Base-by-base conservation (phyloP, 2,329 filamentous ascomycete genomes). In the Coniella vitis region DNA sequence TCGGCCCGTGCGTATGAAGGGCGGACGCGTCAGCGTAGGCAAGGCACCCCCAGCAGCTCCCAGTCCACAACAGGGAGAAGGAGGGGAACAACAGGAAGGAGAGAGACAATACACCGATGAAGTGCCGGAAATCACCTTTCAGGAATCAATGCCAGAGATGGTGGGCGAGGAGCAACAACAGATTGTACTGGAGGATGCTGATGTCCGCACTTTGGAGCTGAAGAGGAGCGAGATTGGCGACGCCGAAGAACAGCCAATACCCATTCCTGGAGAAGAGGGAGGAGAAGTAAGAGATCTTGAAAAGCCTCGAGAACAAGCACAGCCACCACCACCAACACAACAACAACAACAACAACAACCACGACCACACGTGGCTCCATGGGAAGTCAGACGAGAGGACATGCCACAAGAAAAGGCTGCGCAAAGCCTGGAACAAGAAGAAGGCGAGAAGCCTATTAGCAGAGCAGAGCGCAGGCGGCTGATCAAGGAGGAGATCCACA, bases 401-500 rank as follows among this genome's bases (percentile, higher is more conserved):
- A 22, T 39, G 20, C 19, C 19, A n/a, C n/a, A 34, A 4, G 49
- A 52, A 4, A 14, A 42, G 34, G 22, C 61, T 9, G 62, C 66
- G 38, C 65, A 67, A 1, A 68, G 69, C 45, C 64, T 64, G 5
- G 58, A 29, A 29, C 5, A 59, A 17, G 62, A 61, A 10, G 65
- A 66, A 52, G 65, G 64, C 36, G 64, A 70, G 48, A 71, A 76
- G 58, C 74, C 73, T 1, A 62, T 80, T 17, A 76, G 68, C 49
- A 65, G 67, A 48, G 75, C 73, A 0, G 73, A 79, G 63, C 71
- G 80, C 56, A 69, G 80, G 56, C 69, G 69, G 60, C 67, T 72
- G 55, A 83, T 82, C 58, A 80, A 78, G 59, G 73, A 78, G 53
- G 78, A 82, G 57, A 72, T 83, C 52, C 65, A 63, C 61, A 68